Base-by-base conservation (phyloP, 163 green algal genomes). In the Scenedesmus sp. region DNA sequence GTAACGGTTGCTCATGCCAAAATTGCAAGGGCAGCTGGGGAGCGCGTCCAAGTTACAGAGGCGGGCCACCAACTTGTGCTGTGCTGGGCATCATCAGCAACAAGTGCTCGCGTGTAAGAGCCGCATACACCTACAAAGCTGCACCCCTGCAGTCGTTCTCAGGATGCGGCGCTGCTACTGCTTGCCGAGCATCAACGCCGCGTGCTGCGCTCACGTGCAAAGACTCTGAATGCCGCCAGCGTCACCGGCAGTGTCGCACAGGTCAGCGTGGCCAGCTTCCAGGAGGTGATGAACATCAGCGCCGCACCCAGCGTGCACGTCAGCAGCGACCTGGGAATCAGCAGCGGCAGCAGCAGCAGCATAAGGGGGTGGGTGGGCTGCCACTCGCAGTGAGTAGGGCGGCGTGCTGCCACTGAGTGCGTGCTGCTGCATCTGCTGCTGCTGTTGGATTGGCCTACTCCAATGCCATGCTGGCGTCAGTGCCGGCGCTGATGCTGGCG, bases 211-310 rank as follows among this genome's bases (percentile, higher is more conserved):
- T 46, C 96, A 88, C 59, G 56, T 81, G 83, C 97, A 89, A 98
- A 98, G 20, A 97, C 61, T 91, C 95, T 91, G 76, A 88, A 88
- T 0, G 95, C 46, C 43, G 95, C 94, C 33, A 96, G 68, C 16
- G 76, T 91, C 1, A 86, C 37, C 0, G 97, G 97, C 30, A 99
- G 91, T 68, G 97, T 94, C 33, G 97, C 95, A 73, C 97, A 95
- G 26, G 97, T 97, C 22, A 99, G 91, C 0, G 97, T 93, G 0
- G 97, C 96, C 73, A 99, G 96, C 22, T 95, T 94, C 97, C 97
- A 99, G 40, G 88, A 95, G 33, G 97, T 94, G 1, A 88, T 51
- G 81, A 98, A 97, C 96, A 99, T 98, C 92, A 98, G 97, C 1
- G 92, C 92, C 43, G 97, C 92, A 61, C 97, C 96, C 89, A 97